phyloP scores from a whole-genome alignment of 1,139 yeast genomes.

The Debaryomyces singareniensis region DNA sequence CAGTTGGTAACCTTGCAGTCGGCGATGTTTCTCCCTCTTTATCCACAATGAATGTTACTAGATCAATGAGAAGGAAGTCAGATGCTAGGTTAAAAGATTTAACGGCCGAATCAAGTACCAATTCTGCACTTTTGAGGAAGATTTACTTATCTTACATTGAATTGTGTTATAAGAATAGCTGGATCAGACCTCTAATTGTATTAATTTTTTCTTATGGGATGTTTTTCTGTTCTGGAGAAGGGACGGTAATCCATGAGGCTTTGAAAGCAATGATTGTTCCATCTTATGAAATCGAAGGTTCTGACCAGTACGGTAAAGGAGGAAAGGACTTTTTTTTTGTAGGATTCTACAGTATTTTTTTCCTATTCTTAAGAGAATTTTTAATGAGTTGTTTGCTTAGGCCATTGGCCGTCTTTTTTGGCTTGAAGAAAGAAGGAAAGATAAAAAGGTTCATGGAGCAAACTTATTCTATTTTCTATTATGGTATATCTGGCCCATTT shows the following conservation, averaged over 20 bases:
- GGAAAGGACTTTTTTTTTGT: conserved; percentile 76
- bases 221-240: conserved; percentile 45
- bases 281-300: conserved; percentile 57
- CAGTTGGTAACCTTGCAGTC: conserved; percentile 50
- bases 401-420: conserved; percentile 58
- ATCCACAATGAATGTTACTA: conserved; percentile 39
- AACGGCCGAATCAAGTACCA: conserved; percentile 23
- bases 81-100: conserved; percentile 28
- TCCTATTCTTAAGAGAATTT: conserved; percentile 88
- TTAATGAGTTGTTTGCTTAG: conserved; percentile 73
- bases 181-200: conserved; percentile 65
- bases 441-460: conserved; percentile 87
- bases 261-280: conserved; percentile 61
- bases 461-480: conserved; percentile 76
- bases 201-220: conserved; percentile 29
- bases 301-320: conserved; percentile 79
- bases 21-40: conserved; percentile 55
- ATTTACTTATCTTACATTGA: conserved; percentile 54
- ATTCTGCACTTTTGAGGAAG: conserved; percentile 41
- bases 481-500: conserved; percentile 73
- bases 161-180: conserved; percentile 63
- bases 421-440: conserved; percentile 54
- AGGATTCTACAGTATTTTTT: conserved; percentile 71
- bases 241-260: conserved; percentile 48
- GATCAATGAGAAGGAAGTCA: conserved; percentile 26